Base-by-base conservation (phyloP, 805 yeast genomes). In the Myxozyma melibiosi region DNA sequence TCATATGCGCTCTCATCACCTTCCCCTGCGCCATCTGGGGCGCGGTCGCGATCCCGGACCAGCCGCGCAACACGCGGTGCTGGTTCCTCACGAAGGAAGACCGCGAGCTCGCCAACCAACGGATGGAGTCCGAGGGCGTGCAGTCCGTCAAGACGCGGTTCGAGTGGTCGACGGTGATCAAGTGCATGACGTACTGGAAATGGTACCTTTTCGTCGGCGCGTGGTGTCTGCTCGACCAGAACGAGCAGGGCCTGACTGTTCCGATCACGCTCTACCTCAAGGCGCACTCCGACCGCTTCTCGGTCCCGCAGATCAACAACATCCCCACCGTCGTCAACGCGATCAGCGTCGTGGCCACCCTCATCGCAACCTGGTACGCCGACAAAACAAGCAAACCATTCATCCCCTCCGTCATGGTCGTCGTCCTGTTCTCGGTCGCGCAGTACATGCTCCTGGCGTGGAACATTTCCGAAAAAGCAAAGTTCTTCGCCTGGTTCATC, bases 1-100 rank as follows among this genome's bases (percentile, higher is more conserved):
- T 84, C 48, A 76, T 84, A 53, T 88, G 85, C 68, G 85, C 88
- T 24, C 71, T 84, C 53, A 68, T 77, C 45, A 70, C 74, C 3
- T 62, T 74, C 18, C 73, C 71, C 2, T 69, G 75, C 16, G 79
- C 78, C 0, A 14, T 75, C 2, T 39, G 66, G 9, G 79, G 79
- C 0, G 69, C 74, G 58, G 72, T 76, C 51, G 68, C 75, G 3
- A 73, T 80, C 49, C 85, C 85, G 4, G 84, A 82, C 41, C 81
- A 85, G 20, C 87, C 75, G 71, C 80, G 64, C 20, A 66, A 69
- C 22, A 65, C 63, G 11, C 49, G 69, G 33, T 64, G 66, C 18
- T 61, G 67, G 56, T 72, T 76, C 71, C 66, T 76, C 43, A 67
- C 61, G 22, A 57, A 66, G 20, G 63, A 61, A 2, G 77, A 75